Evolutionary conservation across 2,329 filamentous ascomycete species (phyloP).

Genomic region (Cryphonectria naterciae): DNA sequence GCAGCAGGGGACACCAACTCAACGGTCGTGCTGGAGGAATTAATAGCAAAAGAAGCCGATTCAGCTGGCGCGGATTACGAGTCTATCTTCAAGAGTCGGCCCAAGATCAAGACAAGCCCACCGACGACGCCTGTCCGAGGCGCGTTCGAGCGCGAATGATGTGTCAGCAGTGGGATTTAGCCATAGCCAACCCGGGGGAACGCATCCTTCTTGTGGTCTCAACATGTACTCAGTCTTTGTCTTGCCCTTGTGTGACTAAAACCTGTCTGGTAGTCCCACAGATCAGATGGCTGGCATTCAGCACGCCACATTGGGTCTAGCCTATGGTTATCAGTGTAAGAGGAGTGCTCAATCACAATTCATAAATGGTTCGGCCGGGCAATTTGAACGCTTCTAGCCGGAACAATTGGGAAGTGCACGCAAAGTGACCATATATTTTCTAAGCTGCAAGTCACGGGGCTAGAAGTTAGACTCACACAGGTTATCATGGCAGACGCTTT

Average conservation of each 20-base stretch:
- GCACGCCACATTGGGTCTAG: background rate
- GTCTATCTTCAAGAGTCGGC: slow-evolving; percentile 82
- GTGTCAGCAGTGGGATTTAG: background rate
- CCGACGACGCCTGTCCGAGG: slow-evolving; percentile 51
- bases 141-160: slow-evolving; percentile 29
- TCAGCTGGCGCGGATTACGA: slow-evolving; percentile 62
- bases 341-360: background rate
- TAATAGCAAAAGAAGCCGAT: slow-evolving; percentile 65
- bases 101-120: slow-evolving; percentile 79
- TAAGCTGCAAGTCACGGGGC: no score
- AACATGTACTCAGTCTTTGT: background rate
- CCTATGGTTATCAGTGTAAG: background rate
- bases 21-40: slow-evolving; percentile 65
- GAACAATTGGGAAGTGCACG: no score
- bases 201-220: background rate
- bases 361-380: background rate
- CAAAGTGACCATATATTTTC: no score
- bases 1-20: slow-evolving; percentile 42
- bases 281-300: background rate
- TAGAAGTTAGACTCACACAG: no score
- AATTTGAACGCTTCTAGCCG: no score
- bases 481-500: background rate
- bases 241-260: background rate
- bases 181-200: background rate
- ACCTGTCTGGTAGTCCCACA: background rate